phyloP scores from a whole-genome alignment of 805 yeast species.

The Saturnispora gosingensis region DNA sequence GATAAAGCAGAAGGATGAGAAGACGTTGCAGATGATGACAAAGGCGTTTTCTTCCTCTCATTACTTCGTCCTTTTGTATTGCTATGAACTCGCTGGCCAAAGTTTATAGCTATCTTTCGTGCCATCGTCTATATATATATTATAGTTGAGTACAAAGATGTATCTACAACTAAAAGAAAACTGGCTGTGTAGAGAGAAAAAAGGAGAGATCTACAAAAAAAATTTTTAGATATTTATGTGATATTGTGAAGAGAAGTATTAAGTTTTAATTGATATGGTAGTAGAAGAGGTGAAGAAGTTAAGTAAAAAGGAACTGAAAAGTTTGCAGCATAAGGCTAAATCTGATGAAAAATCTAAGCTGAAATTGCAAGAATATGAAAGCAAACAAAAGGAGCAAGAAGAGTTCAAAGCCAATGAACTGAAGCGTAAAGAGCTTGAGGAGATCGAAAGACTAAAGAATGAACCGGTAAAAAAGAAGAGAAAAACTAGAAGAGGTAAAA shows the following conservation, averaged over 20 bases:
- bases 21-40: not conserved
- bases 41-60: not conserved
- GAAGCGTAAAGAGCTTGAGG: slow-evolving; percentile 22
- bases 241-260: not conserved
- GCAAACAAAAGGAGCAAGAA: slow-evolving; percentile 1
- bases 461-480: slow-evolving; percentile 49
- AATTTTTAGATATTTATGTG: not conserved
- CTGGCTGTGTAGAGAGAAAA: not conserved
- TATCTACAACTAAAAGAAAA: not conserved
- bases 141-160: not conserved
- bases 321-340: slow-evolving; percentile 43
- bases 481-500: slow-evolving; percentile 71
- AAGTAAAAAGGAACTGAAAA: slow-evolving; percentile 59
- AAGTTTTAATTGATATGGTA: not conserved
- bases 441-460: slow-evolving; percentile 17
- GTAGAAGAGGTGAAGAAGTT: slow-evolving; percentile 31
- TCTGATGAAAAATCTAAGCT: slow-evolving; percentile 29
- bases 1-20: not conserved
- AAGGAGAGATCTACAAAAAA: not conserved
- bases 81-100: not conserved
- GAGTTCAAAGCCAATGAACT: slow-evolving; percentile 18
- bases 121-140: slow-evolving; percentile 6
- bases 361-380: slow-evolving; percentile 25
- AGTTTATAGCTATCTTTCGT: slow-evolving; percentile 12
- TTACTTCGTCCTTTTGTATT: not conserved